These are phyloP conservation scores for Glonium stellatum DNA, from an alignment of 495 filamentous ascomycete species.

Conservation along the genomic window DNA sequence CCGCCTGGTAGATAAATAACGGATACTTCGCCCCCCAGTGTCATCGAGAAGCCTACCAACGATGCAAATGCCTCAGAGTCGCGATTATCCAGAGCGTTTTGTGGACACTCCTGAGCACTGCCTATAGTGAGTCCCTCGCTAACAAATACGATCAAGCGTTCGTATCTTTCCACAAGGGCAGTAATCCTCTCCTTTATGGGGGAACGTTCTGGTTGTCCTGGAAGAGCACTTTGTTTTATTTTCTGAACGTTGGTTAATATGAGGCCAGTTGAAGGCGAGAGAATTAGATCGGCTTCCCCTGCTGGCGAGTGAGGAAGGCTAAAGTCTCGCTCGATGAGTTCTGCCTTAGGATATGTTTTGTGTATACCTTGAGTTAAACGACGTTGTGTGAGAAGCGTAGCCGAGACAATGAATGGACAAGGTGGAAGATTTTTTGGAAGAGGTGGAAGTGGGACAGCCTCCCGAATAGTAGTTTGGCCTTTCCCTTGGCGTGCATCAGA, in stretches of 20 bases:
- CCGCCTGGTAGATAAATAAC: slow-evolving; percentile 54
- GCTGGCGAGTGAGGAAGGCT: slow-evolving; percentile 33
- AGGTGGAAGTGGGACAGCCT: slow-evolving; percentile 8
- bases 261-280: slow-evolving; percentile 65
- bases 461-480: not conserved
- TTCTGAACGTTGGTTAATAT: slow-evolving; percentile 65
- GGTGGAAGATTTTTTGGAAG: slow-evolving; percentile 26
- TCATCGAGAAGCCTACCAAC: slow-evolving; percentile 46
- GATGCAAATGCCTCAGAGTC: slow-evolving; percentile 50
- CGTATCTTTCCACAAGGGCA: slow-evolving; percentile 54
- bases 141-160: slow-evolving; percentile 64
- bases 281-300: slow-evolving; percentile 67
- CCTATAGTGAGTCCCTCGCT: slow-evolving; percentile 41
- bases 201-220: slow-evolving; percentile 43
- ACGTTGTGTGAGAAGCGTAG: slow-evolving; percentile 41
- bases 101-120: slow-evolving; percentile 6
- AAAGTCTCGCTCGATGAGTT: slow-evolving; percentile 56
- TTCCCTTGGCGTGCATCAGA: not conserved
- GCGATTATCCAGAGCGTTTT: slow-evolving; percentile 30
- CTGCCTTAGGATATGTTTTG: slow-evolving; percentile 44
- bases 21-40: slow-evolving; percentile 38
- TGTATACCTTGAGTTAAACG: slow-evolving; percentile 43
- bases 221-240: slow-evolving; percentile 63
- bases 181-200: slow-evolving; percentile 53
- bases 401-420: slow-evolving; percentile 46